These are phyloP conservation scores for Talaromyces atroroseus DNA, from an alignment of 2,329 filamentous ascomycete species.

Conservation along the genomic window DNA sequence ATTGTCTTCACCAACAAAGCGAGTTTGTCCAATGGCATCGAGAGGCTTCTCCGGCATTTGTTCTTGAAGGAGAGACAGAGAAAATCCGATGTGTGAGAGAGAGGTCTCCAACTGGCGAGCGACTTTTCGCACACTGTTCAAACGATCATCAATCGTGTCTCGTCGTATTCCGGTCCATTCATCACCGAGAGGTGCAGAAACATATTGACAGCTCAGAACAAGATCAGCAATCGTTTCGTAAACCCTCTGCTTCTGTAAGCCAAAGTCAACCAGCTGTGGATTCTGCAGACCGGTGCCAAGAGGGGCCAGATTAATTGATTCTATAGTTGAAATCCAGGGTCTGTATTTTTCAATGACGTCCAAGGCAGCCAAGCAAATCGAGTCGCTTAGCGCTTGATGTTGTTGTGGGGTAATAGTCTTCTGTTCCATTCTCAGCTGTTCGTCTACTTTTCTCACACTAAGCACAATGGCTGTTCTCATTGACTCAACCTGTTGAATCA, in stretches of 20 bases:
- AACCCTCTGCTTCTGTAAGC: slow-evolving; percentile 81
- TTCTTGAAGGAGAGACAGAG: slow-evolving; percentile 79
- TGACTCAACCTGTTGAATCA: slow-evolving; percentile 80
- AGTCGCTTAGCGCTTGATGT: slow-evolving; percentile 76
- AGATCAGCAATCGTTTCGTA: slow-evolving; percentile 93
- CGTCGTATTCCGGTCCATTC: slow-evolving; percentile 94
- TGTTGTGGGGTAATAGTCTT: slow-evolving; percentile 74
- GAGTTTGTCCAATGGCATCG: slow-evolving; percentile 33
- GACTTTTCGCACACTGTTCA: slow-evolving; percentile 73
- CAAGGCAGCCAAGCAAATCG: slow-evolving; percentile 69
- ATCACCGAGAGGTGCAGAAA: slow-evolving; percentile 85
- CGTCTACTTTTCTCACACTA: slow-evolving; percentile 80
- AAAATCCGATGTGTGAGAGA: slow-evolving; percentile 80
- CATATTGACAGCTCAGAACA: slow-evolving; percentile 77
- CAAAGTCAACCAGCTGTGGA: slow-evolving; percentile 80
- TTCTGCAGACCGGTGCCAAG: slow-evolving; percentile 74
- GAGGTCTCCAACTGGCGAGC: slow-evolving; percentile 78
- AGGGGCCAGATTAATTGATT: slow-evolving; percentile 82
- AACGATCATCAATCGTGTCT: slow-evolving; percentile 78
- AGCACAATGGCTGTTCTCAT: slow-evolving; percentile 79
- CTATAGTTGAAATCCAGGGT: slow-evolving; percentile 81
- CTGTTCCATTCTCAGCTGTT: slow-evolving; percentile 69
- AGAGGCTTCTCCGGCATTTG: slow-evolving; percentile 58
- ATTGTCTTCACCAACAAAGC: slow-evolving; percentile 26
- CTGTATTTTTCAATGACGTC: slow-evolving; percentile 84